Percentiles rank a stretch among this genome's conserved stretches.
Evolutionary conservation across 768 basidiomycete genomes (phyloP).

Genomic region (Lactarius trivialis): DNA sequence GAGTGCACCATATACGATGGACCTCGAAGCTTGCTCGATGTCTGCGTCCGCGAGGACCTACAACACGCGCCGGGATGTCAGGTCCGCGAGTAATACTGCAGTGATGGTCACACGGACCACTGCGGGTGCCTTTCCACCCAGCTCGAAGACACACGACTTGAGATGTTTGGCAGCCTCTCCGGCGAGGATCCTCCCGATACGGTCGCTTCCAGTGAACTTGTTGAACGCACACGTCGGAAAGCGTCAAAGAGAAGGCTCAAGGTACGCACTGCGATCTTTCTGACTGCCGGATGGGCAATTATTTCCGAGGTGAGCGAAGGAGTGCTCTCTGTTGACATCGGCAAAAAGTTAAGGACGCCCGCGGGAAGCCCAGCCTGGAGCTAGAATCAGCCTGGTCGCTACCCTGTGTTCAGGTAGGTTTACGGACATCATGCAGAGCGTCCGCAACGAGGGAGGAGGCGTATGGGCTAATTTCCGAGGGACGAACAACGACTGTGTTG

Average conservation of each 20-base stretch:
- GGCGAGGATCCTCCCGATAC: constrained; percentile 49
- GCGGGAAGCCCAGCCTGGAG: constrained; percentile 52
- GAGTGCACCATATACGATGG: constrained; percentile 40
- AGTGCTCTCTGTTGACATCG: constrained; percentile 38
- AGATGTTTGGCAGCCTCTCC: constrained; percentile 48
- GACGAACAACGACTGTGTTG: constrained; percentile 49
- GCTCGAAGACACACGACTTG: constrained; percentile 50
- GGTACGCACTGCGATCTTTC: constrained; percentile 44
- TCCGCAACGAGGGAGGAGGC: constrained; percentile 42
- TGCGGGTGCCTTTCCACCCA: constrained; percentile 49
- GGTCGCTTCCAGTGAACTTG: constrained; percentile 53
- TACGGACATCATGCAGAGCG: constrained; percentile 38
- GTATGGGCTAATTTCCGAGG: constrained; percentile 45
- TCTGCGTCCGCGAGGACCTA: constrained; percentile 51
- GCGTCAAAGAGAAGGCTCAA: background rate
- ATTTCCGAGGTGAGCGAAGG: constrained; percentile 43
- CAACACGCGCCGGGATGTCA: background rate
- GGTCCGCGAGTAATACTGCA: background rate
- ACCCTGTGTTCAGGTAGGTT: no score
- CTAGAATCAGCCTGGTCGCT: background rate
- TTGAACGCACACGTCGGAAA: background rate
- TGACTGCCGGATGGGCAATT: constrained; percentile 49
- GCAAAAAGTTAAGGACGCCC: constrained; percentile 55
- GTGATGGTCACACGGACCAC: constrained; percentile 34
- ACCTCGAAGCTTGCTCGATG: constrained; percentile 45